Conservation (phyloP, 2,329 filamentous ascomycete species). For the Pyrenophora seminiperda region DNA sequence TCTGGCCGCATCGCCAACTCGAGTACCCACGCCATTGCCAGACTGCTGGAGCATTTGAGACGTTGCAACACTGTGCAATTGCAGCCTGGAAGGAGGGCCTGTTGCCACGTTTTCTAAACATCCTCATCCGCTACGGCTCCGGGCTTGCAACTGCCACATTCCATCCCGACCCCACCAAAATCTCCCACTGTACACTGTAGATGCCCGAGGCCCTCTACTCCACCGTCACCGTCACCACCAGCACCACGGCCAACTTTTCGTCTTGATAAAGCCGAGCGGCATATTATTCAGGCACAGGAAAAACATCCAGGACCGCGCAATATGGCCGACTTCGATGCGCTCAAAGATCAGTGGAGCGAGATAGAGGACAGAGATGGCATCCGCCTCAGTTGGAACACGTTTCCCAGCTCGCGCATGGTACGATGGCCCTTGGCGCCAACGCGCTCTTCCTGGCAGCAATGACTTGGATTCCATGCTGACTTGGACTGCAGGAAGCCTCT, state of each 20-base stretch:
- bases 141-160: slow-evolving; percentile 12
- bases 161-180: slow-evolving; percentile 32
- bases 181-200: slow-evolving; percentile 40
- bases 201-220: slow-evolving; percentile 29
- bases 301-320: slow-evolving; percentile 27
- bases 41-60: slow-evolving; percentile 25
- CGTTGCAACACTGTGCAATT: slow-evolving; percentile 27
- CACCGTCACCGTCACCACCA: slow-evolving; percentile 13
- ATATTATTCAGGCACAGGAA: not conserved
- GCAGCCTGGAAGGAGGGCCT: slow-evolving; percentile 16
- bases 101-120: slow-evolving; percentile 12
- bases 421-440: slow-evolving; percentile 58
- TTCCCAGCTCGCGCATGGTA: slow-evolving; percentile 97
- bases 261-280: slow-evolving; percentile 21
- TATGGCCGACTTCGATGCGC: slow-evolving; percentile 85
- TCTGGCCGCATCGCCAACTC: slow-evolving; percentile 19
- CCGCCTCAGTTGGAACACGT: slow-evolving; percentile 97
- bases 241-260: slow-evolving; percentile 26
- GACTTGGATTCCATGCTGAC: slow-evolving; percentile 33
- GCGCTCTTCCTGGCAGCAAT: slow-evolving; percentile 13
- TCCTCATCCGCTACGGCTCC: slow-evolving; percentile 5
- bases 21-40: slow-evolving; percentile 13
- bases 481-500: slow-evolving; percentile 75
- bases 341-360: slow-evolving; percentile 96
- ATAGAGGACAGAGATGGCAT: slow-evolving; percentile 96